A percentile compares a stretch with the other conserved stretches of the same genome.
These are phyloP conservation scores for Pleodorina starrii DNA, from an alignment of 139 green algal species.

Conservation along the genomic window DNA sequence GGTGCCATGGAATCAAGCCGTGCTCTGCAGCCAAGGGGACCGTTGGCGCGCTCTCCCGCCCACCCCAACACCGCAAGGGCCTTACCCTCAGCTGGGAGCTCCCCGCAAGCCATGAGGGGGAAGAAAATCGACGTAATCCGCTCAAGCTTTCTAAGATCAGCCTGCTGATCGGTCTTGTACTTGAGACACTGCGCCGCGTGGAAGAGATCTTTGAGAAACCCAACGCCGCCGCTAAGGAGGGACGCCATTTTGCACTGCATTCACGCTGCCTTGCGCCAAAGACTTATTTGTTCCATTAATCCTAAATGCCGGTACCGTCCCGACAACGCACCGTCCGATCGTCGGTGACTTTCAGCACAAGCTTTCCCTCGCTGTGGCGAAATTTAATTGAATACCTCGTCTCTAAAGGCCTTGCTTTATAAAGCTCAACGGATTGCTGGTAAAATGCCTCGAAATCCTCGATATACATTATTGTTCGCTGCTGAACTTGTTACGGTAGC, in stretches of 20 bases:
- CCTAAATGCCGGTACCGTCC: neutral
- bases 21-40: no score
- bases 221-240: neutral
- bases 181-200: slow-evolving; percentile 81
- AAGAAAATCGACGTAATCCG: slow-evolving; percentile 92
- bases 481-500: no score
- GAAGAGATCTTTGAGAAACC: neutral
- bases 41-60: no score
- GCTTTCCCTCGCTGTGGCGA: slow-evolving; percentile 83
- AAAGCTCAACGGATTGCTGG: slow-evolving; percentile 82
- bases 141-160: slow-evolving; percentile 92
- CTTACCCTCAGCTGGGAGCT: slow-evolving; percentile 47
- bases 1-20: no score
- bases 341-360: slow-evolving; percentile 93
- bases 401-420: slow-evolving; percentile 73
- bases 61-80: no score
- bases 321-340: slow-evolving; percentile 75
- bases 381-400: slow-evolving; percentile 93
- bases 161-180: slow-evolving; percentile 91
- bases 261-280: no score
- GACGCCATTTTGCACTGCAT: no score
- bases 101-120: slow-evolving; percentile 78
- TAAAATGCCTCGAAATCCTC: slow-evolving; percentile 86
- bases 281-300: no score
- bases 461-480: slow-evolving; percentile 77